phyloP scores from a whole-genome alignment of 108 stramenopile genomes.

The Skeletonema menzelii region DNA sequence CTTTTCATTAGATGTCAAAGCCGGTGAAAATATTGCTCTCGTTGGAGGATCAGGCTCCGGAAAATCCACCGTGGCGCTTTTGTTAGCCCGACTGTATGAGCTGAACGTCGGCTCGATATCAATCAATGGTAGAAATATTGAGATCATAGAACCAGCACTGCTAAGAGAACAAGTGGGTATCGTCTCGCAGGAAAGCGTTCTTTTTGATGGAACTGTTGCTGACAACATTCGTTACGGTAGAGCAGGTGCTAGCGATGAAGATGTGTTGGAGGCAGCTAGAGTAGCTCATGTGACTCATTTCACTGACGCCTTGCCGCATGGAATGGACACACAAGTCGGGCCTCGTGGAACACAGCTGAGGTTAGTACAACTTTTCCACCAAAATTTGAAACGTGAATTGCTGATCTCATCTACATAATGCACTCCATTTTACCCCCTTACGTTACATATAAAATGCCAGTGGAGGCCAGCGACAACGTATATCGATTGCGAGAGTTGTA shows the following conservation, averaged over 20 bases:
- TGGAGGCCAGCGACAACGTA: slow-evolving; percentile 93
- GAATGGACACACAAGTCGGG: slow-evolving; percentile 89
- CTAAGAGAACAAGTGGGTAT: slow-evolving; percentile 81
- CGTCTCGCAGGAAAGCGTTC: slow-evolving; percentile 91
- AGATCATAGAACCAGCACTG: slow-evolving; percentile 55
- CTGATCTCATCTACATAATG: neutral
- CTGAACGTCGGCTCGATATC: slow-evolving; percentile 55
- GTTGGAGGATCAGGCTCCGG: slow-evolving; percentile 91
- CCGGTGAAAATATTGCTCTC: slow-evolving; percentile 83
- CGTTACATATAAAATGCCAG: slow-evolving; percentile 9
- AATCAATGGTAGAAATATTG: slow-evolving; percentile 75
- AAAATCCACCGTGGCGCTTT: slow-evolving; percentile 75
- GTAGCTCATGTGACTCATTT: slow-evolving; percentile 82
- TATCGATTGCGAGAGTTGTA: slow-evolving; percentile 88
- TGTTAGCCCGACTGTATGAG: slow-evolving; percentile 89
- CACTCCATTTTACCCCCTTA: neutral
- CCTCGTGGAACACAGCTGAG: slow-evolving; percentile 85
- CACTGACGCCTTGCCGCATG: slow-evolving; percentile 71
- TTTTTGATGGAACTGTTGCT: slow-evolving; percentile 86
- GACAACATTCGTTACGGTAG: slow-evolving; percentile 89
- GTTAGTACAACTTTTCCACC: neutral
- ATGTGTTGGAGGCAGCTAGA: slow-evolving; percentile 66
- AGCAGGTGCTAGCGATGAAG: slow-evolving; percentile 66
- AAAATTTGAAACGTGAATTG: neutral
- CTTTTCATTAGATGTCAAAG: slow-evolving; percentile 61